Evolutionary conservation across 2,329 filamentous ascomycete genomes (phyloP), one percentile per base, ranked within the genome.

Genomic region (Grosmannia clavigera): DNA sequence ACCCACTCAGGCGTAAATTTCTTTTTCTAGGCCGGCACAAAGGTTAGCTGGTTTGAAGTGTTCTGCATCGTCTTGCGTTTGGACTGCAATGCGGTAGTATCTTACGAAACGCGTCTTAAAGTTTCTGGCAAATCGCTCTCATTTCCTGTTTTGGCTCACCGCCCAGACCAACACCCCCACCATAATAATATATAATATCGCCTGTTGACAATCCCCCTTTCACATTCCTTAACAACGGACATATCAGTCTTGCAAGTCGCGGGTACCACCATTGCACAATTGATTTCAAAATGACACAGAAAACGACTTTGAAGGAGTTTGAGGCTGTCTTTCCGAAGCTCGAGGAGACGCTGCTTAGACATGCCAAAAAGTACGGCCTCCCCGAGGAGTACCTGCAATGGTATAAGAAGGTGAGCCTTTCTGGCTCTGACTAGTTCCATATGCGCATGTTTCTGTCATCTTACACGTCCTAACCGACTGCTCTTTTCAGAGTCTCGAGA

Each of bases 281-380:
- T 31, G 50, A 52, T 14, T 19, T 52, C 4, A 31, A 19, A 29
- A 85, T 84, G 81, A 80, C 82, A 51, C 76, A 94, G 79, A 84
- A 85, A 66, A 87, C 87, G 57, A 92, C 86, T 56, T 84, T 92
- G 61, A 79, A 87, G 69, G 86, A 95, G 69, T 99, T 99, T 73
- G 91, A 97, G 81, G 79, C 84, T 54, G 82, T 96, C 71, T 97
- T 92, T 77, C 90, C 90, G 60, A 86, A 86, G 74, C 83, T 99
- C 65, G 84, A 92, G 69, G 81, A 89, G 71, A 90, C 91, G 69
- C 78, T 99, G 61, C 80, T 92, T 66, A 84, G 84, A 64, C 85
- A 94, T 76, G 88, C 87, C 66, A 82, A 84, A 71, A 79, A 83
- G 68, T 96, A 95, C 79, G 91, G 92, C 63, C 79, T 96, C 35